These are phyloP conservation scores for Golovinomyces cichoracearum DNA, from an alignment of 2,329 filamentous ascomycete genomes.

Conservation along the genomic window DNA sequence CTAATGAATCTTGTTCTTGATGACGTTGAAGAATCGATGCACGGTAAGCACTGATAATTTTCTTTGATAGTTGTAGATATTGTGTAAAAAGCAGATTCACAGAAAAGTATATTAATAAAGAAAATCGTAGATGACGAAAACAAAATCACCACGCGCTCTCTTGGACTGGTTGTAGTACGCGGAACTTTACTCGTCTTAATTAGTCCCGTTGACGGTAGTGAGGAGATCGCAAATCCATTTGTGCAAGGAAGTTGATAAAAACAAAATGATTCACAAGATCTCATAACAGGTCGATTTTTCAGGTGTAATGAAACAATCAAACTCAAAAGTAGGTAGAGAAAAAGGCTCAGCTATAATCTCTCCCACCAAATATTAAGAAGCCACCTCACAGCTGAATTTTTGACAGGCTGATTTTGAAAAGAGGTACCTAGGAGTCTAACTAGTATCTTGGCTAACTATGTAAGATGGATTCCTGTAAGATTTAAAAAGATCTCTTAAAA, in stretches of 20 bases:
- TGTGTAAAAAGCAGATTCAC: background rate
- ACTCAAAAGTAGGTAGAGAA: too few species aligned
- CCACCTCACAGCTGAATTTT: too few species aligned
- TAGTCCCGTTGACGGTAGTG: constrained; percentile 77
- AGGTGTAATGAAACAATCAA: too few species aligned
- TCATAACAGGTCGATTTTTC: too few species aligned
- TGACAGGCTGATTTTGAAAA: too few species aligned
- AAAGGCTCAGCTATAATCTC: too few species aligned
- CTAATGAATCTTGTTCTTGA: constrained; percentile 95
- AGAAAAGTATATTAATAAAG: background rate
- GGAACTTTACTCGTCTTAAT: constrained; percentile 83
- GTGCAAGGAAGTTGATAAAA: constrained; percentile 38
- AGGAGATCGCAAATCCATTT: constrained; percentile 90
- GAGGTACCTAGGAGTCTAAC: too few species aligned
- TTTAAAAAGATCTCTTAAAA: too few species aligned
- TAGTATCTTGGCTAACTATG: too few species aligned
- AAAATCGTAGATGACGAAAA: constrained; percentile 58
- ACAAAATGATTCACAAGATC: background rate
- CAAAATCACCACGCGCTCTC: constrained; percentile 44
- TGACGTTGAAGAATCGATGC: constrained; percentile 70
- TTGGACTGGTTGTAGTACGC: constrained; percentile 59
- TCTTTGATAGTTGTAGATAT: background rate
- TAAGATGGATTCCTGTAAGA: too few species aligned
- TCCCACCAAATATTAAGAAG: too few species aligned
- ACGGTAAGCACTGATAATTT: constrained; percentile 30